Conservation (phyloP, 306 rosid genomes). For the Dalbergia cultrata region DNA sequence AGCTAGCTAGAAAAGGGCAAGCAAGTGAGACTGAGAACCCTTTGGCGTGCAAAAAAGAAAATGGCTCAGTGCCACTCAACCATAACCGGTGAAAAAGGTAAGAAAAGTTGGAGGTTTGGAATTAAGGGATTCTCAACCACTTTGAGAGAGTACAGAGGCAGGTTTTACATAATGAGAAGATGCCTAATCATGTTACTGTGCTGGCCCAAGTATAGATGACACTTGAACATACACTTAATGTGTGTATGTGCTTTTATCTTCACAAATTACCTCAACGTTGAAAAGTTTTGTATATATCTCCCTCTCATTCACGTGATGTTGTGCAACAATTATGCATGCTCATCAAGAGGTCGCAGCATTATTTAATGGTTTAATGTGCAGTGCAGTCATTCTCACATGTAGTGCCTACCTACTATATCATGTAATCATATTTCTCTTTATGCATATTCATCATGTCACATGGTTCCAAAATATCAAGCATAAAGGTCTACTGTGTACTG, state of each 20-base stretch:
- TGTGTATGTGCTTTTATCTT: not conserved
- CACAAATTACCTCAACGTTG: not conserved
- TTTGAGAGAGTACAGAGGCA: slow-evolving; percentile 48
- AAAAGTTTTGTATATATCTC: not conserved
- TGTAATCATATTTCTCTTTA: not conserved
- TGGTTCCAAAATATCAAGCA: slow-evolving; percentile 34
- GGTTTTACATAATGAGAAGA: slow-evolving; percentile 54
- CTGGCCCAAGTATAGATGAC: slow-evolving; percentile 52
- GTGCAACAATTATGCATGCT: not conserved
- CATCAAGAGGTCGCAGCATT: not conserved
- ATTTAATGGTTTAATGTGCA: slow-evolving; percentile 9
- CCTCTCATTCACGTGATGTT: not conserved
- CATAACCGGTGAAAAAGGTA: not conserved
- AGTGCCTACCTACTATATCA: not conserved
- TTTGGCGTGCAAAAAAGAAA: not conserved
- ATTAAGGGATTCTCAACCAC: slow-evolving; percentile 27
- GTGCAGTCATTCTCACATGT: slow-evolving; percentile 33
- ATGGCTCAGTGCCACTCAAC: slow-evolving; percentile 41
- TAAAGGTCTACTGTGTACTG: not conserved
- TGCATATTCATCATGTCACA: not conserved
- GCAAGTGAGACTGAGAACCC: not conserved
- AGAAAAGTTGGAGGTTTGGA: slow-evolving; percentile 24
- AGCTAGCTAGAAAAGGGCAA: not conserved
- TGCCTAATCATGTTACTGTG: slow-evolving; percentile 50
- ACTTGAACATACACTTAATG: not conserved